Conservation (phyloP, 441 rosid species). For the Mallotus repandus region DNA sequence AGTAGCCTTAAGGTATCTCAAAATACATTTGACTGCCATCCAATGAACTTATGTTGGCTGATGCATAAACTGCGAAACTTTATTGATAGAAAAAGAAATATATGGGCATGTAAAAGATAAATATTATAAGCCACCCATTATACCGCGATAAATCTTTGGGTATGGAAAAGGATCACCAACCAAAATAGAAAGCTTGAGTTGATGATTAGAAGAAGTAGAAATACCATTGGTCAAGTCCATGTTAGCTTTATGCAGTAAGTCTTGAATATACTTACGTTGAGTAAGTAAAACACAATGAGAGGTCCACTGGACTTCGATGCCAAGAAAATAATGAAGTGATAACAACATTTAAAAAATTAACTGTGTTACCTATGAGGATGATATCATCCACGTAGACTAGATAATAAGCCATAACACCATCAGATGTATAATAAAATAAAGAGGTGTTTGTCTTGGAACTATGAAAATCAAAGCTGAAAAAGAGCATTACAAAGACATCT, state of each 20-base stretch:
- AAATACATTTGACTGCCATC: too few species aligned
- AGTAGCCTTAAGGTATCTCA: neutral
- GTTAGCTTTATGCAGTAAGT: neutral
- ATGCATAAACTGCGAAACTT: neutral
- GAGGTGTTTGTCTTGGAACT: neutral
- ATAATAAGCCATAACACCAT: neutral
- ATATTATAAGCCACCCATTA: neutral
- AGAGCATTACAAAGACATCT: neutral
- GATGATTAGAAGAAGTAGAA: neutral
- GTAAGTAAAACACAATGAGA: neutral
- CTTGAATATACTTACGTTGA: neutral
- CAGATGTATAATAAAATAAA: neutral
- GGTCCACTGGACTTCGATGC: neutral
- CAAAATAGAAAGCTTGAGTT: accelerated
- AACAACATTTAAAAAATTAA: neutral
- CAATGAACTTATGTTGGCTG: accelerated
- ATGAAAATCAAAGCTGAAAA: neutral
- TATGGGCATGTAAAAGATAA: neutral
- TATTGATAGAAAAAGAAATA: neutral
- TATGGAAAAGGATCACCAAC: neutral
- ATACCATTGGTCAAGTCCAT: neutral
- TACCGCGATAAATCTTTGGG: neutral
- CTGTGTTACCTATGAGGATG: neutral
- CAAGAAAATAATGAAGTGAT: neutral
- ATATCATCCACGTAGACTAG: too few species aligned